Percentiles rank a stretch among this genome's conserved stretches.
phyloP scores from a whole-genome alignment of 1,139 yeast species.

The Williopsis jadinii region DNA sequence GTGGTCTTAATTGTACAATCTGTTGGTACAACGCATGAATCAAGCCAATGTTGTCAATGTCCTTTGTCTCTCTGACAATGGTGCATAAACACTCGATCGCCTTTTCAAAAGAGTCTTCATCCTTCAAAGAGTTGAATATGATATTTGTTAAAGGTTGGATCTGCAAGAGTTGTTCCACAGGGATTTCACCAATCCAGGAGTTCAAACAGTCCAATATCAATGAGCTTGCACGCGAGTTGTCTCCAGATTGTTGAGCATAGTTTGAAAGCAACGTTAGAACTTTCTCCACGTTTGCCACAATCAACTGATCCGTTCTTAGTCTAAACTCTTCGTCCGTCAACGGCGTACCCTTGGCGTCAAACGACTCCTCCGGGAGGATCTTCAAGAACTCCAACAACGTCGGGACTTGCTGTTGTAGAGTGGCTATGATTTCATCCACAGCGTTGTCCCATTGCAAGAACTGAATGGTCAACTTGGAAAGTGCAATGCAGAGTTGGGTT shows the following conservation, averaged over 20 bases:
- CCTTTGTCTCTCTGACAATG: slow-evolving; percentile 74
- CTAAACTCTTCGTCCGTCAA: slow-evolving; percentile 78
- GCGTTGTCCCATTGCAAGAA: slow-evolving; percentile 67
- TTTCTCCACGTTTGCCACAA: slow-evolving; percentile 60
- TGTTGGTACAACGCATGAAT: slow-evolving; percentile 65
- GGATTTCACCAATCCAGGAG: slow-evolving; percentile 87
- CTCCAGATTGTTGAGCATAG: slow-evolving; percentile 31
- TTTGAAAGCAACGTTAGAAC: slow-evolving; percentile 58
- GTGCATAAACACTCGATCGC: slow-evolving; percentile 81
- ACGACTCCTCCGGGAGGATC: slow-evolving; percentile 86
- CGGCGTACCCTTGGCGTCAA: slow-evolving; percentile 70
- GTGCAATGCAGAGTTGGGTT: slow-evolving; percentile 73
- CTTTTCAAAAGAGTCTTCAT: slow-evolving; percentile 72
- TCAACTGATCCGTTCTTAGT: slow-evolving; percentile 51
- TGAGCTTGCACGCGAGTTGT: slow-evolving; percentile 24
- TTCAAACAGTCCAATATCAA: slow-evolving; percentile 69
- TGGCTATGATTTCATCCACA: slow-evolving; percentile 54
- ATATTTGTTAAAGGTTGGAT: slow-evolving; percentile 58
- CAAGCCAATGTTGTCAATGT: slow-evolving; percentile 53
- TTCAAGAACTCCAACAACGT: slow-evolving; percentile 70
- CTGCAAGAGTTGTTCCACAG: slow-evolving; percentile 57
- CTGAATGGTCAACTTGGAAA: slow-evolving; percentile 80
- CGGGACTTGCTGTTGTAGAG: slow-evolving; percentile 37
- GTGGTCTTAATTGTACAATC: slow-evolving; percentile 52
- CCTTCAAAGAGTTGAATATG: slow-evolving; percentile 59